Conservation (phyloP, 192 early-diverging fungal species). For the Coemansia sp. region DNA sequence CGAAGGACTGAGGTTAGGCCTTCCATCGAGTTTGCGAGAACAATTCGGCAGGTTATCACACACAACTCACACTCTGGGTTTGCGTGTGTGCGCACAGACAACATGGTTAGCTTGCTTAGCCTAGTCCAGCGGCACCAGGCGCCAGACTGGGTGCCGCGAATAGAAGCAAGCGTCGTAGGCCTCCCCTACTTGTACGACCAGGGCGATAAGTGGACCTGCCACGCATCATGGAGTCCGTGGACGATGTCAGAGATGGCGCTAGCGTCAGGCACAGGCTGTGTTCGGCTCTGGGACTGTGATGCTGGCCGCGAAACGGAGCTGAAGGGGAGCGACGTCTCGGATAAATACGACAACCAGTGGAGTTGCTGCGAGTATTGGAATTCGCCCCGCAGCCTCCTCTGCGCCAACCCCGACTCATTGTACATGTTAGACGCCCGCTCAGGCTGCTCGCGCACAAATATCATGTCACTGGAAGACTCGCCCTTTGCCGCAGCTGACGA, state of each 20-base stretch:
- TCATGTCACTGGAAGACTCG: constrained; percentile 22
- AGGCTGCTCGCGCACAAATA: background rate
- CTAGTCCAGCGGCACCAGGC: constrained; percentile 16
- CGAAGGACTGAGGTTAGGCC: background rate
- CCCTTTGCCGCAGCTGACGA: constrained; percentile 22
- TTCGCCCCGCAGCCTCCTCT: constrained; percentile 39
- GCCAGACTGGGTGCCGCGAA: background rate
- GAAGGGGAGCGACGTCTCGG: constrained; percentile 3
- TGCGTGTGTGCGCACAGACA: constrained; percentile 47
- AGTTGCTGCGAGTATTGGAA: constrained; percentile 48
- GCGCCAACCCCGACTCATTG: constrained; percentile 26
- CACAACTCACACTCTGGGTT: constrained; percentile 22
- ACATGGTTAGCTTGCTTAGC: constrained; percentile 28
- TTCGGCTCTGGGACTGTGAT: constrained; percentile 46
- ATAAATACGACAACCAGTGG: constrained; percentile 28
- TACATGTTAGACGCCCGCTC: constrained; percentile 31
- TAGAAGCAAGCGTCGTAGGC: constrained; percentile 17
- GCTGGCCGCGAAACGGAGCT: constrained; percentile 13
- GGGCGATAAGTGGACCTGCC: constrained; percentile 42
- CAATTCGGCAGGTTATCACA: constrained; percentile 32
- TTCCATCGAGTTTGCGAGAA: constrained; percentile 41
- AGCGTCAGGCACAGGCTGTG: constrained; percentile 32
- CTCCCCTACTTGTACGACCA: constrained; percentile 27
- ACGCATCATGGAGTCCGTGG: constrained; percentile 48
- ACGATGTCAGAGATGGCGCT: constrained; percentile 28